Evolutionary conservation across 106 monocot species (phyloP).

Genomic region (Allium cepa): DNA sequence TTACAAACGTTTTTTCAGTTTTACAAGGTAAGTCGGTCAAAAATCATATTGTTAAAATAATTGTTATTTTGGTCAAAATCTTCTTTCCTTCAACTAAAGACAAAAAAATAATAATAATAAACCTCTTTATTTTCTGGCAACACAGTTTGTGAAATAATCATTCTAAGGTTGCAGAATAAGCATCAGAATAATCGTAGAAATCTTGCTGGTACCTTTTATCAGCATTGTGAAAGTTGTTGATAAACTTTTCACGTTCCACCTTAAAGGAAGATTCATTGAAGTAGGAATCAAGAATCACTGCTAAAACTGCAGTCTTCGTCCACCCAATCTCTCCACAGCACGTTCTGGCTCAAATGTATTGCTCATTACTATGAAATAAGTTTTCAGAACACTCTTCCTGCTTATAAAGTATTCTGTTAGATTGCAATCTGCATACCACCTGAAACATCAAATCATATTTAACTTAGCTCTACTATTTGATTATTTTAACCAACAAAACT

Average conservation of each 20-base stretch:
- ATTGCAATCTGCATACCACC: conserved; percentile 48
- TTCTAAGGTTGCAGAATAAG: no score
- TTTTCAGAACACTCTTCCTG: conserved; percentile 16
- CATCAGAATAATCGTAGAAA: no score
- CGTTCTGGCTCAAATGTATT: conserved; percentile 45
- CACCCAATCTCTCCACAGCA: conserved; percentile 36
- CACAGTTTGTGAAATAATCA: no score
- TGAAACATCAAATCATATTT: conserved; percentile 2
- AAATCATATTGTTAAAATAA: no score
- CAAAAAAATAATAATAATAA: no score
- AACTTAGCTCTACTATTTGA: not conserved
- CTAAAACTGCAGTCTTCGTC: conserved; percentile 28
- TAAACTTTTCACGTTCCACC: conserved; percentile 7
- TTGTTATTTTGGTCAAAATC: no score
- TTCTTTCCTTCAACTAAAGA: no score
- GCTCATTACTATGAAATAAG: conserved; percentile 55
- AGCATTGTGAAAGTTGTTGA: conserved; percentile 1
- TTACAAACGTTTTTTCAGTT: no score
- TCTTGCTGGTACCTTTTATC: not conserved
- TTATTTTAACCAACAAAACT: no score
- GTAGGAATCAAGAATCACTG: conserved; percentile 17
- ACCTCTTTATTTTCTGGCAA: no score
- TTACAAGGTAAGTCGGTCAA: no score
- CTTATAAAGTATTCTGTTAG: conserved; percentile 22
- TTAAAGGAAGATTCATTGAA: not conserved